Base-by-base conservation (phyloP, 2,329 filamentous ascomycete genomes). In the Ceratocystis smalleyi region DNA sequence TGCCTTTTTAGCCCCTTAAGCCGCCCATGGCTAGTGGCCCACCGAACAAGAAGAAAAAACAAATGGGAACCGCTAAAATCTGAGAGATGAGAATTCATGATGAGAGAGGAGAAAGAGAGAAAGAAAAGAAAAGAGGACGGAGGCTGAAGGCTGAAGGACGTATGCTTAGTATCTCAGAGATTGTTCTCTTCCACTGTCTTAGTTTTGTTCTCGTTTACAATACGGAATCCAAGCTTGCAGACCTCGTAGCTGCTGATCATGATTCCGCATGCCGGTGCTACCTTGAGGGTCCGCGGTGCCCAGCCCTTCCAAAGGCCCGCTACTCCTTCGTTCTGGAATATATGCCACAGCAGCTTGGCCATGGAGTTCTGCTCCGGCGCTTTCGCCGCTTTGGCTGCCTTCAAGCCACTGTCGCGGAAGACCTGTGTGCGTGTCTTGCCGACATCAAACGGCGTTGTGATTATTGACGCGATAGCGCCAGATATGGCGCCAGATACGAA, bases 241-340 rank as follows among this genome's bases (percentile, higher is more conserved):
- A 97, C 83, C 74, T 99, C 94, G 74, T 97, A 99, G 72, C 87
- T 96, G 72, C 89, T 95, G 72, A 99, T 97, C 94, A 99, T 99
- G 72, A 99, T 97, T 32, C 94, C 94, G 75, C 94, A 99, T 0
- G 92, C 90, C 0, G 94, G 94, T 1, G 94, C 92, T 4, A 99
- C 91, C 73, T 97, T 97, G 67, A 97, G 78, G 69, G 90, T 95
- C 47, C 94, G 81, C 0, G 94, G 91, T 27, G 90, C 86, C 89
- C 91, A 96, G 54, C 94, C 94, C 70, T 81, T 88, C 82, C 95
- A 97, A 4, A 99, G 77, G 0, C 94, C 94, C 1, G 82, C 73
- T 17, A 84, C 73, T 1, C 94, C 94, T 74, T 97, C 92, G 63
- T 87, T 87, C 69, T 83, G 81, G 77, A 92, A 95, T 62, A 99